phyloP scores from a whole-genome alignment of 177 flowering plant genomes.

The Vitis hybrid region DNA sequence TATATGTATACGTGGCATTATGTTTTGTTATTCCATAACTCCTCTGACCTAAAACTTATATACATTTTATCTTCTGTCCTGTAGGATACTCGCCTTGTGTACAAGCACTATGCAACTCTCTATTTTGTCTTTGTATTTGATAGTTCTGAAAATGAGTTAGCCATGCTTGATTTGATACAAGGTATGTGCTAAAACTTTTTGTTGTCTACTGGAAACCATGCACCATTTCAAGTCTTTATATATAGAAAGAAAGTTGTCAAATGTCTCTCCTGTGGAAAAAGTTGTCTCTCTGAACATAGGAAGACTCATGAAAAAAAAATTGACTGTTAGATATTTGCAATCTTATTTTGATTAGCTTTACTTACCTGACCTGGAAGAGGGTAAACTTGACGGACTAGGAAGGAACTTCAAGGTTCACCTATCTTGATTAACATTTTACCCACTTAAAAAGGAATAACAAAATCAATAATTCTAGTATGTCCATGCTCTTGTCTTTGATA shows the following conservation, averaged over 20 bases:
- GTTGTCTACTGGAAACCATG: background rate
- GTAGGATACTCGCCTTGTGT: slow-evolving; percentile 83
- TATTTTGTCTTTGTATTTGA: slow-evolving; percentile 91
- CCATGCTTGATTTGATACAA: slow-evolving; percentile 98
- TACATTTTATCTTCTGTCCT: slow-evolving; percentile 11
- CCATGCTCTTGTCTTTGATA: no score
- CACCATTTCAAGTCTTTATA: background rate
- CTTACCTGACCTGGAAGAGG: no score
- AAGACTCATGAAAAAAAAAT: background rate
- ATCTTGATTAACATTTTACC: no score
- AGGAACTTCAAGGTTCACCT: no score
- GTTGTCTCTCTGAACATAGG: background rate
- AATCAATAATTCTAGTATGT: no score
- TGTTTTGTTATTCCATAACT: slow-evolving; percentile 7
- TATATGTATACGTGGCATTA: background rate
- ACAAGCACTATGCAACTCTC: slow-evolving; percentile 89
- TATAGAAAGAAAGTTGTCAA: background rate
- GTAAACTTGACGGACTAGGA: no score
- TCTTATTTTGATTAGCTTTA: no score
- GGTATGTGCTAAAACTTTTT: slow-evolving; percentile 36
- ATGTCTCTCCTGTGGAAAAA: background rate
- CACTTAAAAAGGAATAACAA: no score
- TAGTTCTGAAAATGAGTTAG: slow-evolving; percentile 91
- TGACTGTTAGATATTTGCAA: no score
- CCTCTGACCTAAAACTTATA: slow-evolving; percentile 6